A percentile compares a stretch with the other conserved stretches of the same genome.
Conservation (phyloP, 1,284 basidiomycete genomes). For the Trichosporon coremiiforme region DNA sequence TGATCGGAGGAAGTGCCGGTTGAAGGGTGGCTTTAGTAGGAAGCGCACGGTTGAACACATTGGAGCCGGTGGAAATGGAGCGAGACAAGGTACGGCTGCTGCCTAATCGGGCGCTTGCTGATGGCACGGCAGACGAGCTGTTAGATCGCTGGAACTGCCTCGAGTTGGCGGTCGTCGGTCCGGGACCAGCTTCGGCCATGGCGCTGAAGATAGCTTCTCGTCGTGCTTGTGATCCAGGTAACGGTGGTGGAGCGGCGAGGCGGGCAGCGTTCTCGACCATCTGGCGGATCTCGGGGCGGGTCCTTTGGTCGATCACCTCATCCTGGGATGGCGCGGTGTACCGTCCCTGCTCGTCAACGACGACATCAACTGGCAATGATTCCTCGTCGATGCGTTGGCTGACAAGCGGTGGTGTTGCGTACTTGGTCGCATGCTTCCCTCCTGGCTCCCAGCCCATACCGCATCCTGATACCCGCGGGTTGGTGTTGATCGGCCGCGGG, state of each 20-base stretch:
- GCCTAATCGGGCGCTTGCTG: not conserved
- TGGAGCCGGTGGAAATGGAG: constrained; percentile 43
- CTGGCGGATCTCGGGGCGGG: constrained; percentile 31
- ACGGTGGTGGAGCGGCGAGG: not conserved
- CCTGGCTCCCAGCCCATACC: constrained; percentile 50
- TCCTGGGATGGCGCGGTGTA: constrained; percentile 40
- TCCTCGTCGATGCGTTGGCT: constrained; percentile 25
- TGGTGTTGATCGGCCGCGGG: constrained; percentile 47
- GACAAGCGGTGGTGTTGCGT: constrained; percentile 6
- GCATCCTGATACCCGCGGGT: constrained; percentile 37
- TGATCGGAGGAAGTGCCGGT: constrained; percentile 37
- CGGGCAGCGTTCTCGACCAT: constrained; percentile 23
- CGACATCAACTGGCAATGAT: constrained; percentile 32
- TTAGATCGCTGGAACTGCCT: constrained; percentile 18
- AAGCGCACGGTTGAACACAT: constrained; percentile 31
- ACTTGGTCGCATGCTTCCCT: constrained; percentile 34
- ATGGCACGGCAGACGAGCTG: constrained; percentile 12
- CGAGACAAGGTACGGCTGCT: constrained; percentile 32
- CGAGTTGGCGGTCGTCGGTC: constrained; percentile 6
- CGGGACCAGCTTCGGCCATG: constrained; percentile 12
- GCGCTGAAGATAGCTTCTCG: constrained; percentile 25
- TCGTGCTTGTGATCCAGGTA: constrained; percentile 30
- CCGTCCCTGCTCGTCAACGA: constrained; percentile 38
- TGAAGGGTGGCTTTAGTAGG: constrained; percentile 17
- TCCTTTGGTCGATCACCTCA: constrained; percentile 37